A percentile compares a stretch with the other conserved stretches of the same genome.
These are phyloP conservation scores for Salix viminalis DNA, from an alignment of 345 rosid genomes.

Conservation along the genomic window DNA sequence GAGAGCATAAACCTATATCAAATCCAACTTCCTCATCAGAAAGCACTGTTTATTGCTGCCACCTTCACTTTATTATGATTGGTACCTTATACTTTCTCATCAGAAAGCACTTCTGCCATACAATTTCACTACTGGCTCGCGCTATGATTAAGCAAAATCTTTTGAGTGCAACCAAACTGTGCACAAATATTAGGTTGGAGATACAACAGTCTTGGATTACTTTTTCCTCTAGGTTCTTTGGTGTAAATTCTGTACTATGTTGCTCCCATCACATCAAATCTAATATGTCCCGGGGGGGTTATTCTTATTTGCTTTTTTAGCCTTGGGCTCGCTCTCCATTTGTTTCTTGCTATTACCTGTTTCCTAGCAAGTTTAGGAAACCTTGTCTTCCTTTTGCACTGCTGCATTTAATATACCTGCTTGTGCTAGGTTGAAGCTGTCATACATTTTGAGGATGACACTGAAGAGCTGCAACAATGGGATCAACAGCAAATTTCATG, in stretches of 20 bases:
- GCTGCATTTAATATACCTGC: not conserved
- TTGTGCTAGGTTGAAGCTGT: slow-evolving; percentile 78
- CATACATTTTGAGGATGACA: slow-evolving; percentile 94
- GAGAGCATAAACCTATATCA: no score
- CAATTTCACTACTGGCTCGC: slow-evolving; percentile 90
- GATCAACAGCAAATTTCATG: slow-evolving; percentile 60
- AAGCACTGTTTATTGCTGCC: slow-evolving; percentile 1
- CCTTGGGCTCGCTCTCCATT: not conserved
- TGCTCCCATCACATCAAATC: not conserved
- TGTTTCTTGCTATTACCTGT: not conserved
- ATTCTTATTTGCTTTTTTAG: not conserved
- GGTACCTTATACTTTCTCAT: slow-evolving; percentile 12
- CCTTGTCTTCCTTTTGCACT: not conserved
- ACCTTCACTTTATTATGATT: slow-evolving; percentile 3
- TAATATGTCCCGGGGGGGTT: not conserved
- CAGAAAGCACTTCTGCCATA: slow-evolving; percentile 96
- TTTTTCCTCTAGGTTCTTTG: no score
- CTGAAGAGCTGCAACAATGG: slow-evolving; percentile 93
- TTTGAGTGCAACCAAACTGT: no score
- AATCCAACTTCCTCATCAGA: no score
- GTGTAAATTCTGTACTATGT: no score
- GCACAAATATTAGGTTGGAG: no score
- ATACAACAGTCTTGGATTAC: no score
- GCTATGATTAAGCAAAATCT: slow-evolving; percentile 96
- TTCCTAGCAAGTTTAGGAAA: not conserved